Conservation (phyloP, 2,329 filamentous ascomycete species). For the Botrytis pseudocinerea region DNA sequence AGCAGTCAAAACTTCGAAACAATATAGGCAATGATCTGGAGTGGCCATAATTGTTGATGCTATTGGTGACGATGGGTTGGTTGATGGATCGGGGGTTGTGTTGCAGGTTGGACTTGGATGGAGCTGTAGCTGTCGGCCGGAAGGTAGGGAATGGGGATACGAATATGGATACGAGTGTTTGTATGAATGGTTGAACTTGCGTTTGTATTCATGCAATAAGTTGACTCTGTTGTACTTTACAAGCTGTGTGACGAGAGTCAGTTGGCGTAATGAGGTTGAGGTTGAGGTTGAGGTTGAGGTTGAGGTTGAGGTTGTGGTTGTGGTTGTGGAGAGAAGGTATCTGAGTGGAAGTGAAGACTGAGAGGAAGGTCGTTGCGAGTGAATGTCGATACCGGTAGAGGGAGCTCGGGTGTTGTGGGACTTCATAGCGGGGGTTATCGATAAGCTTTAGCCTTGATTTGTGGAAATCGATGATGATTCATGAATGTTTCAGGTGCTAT, state of each 20-base stretch:
- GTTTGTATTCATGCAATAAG: neutral
- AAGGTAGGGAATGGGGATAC: neutral
- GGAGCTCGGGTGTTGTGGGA: conserved; percentile 5
- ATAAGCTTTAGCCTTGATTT: neutral
- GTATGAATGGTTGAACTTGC: neutral
- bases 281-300: too few relatives aligned
- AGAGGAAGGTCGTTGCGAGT: neutral
- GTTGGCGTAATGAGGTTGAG: neutral
- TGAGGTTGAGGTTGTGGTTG: neutral
- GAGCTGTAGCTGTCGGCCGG: neutral
- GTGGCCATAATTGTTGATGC: conserved; percentile 67
- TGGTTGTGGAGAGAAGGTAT: neutral
- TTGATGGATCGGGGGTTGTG: neutral
- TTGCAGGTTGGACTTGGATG: neutral
- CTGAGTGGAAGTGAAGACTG: neutral
- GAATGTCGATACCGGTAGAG: neutral
- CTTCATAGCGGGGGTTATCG: conserved; percentile 17
- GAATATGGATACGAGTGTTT: neutral
- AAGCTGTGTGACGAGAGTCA: neutral
- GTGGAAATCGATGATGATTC: neutral
- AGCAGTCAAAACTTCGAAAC: conserved; percentile 83
- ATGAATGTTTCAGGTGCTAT: neutral
- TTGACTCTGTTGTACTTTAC: neutral
- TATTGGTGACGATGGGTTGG: neutral
- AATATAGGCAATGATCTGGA: conserved; percentile 82